These are phyloP conservation scores for Panicum virgatum DNA, from an alignment of 202 grass and related monocot genomes.

Conservation along the genomic window DNA sequence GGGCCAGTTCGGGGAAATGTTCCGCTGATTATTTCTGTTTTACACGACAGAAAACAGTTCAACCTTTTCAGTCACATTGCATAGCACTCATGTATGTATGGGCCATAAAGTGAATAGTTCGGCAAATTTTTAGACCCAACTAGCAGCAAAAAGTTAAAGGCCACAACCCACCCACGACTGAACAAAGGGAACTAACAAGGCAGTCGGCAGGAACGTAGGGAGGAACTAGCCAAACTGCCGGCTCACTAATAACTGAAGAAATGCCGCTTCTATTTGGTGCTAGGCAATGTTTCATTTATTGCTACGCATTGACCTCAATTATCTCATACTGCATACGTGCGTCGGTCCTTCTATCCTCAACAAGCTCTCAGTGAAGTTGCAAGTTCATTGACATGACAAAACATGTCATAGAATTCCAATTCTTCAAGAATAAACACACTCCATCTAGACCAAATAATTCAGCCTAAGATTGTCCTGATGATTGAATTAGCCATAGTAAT, in stretches of 20 bases:
- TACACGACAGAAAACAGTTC: background rate
- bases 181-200: background rate
- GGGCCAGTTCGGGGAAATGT: background rate
- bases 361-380: background rate
- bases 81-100: background rate
- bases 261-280: background rate
- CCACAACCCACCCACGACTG: background rate
- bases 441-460: background rate
- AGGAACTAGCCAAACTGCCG: background rate
- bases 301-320: background rate
- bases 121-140: background rate
- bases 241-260: slow-evolving; percentile 12
- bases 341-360: background rate
- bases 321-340: background rate
- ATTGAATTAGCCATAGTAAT: background rate
- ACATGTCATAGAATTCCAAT: background rate
- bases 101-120: background rate
- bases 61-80: slow-evolving; percentile 9
- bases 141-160: background rate
- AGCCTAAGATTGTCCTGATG: background rate
- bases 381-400: slow-evolving; percentile 10
- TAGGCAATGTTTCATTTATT: background rate
- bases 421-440: background rate
- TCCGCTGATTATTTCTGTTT: background rate
- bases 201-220: background rate